Base-by-base conservation (phyloP, 1,284 basidiomycete species). In the Mycena citricolor region DNA sequence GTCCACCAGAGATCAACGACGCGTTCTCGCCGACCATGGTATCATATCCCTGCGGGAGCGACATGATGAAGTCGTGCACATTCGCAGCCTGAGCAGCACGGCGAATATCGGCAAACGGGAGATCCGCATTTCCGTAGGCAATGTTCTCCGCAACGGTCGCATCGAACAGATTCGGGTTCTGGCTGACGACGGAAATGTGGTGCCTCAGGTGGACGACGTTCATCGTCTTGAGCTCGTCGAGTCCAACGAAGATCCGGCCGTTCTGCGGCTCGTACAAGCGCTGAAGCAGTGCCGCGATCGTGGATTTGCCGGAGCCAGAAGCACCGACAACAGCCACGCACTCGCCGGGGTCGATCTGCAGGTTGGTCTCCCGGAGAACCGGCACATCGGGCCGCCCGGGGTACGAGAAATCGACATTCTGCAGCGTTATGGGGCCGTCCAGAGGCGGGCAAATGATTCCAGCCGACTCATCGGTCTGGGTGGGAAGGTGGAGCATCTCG, bases 21-120 rank as follows among this genome's bases (percentile, higher is more conserved):
- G 90, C 93, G 61, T 93, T 92, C 66, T 95, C 92, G 34, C 95
- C 94, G 1, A 98, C 74, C 42, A 72, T 62, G 0, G 93, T 97
- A 35, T 90, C 83, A 69, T 97, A 97, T 1, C 86, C 90, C 19
- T 85, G 70, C 0, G 91, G 90, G 0, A 97, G 74, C 5, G 72
- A 65, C 68, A 77, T 72, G 61, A 98, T 80, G 65, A 95, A 94
- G n/a, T 90, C 86, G 67, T 95, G 86, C 4, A 88, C 85, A 57
- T 88, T 79, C 1, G 94, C 93, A 0, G 76, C 73, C 49, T 72
- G 70, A 0, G 92, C 88, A 0, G 94, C 93, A 2, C 64, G 64
- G 13, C 77, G 66, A 22, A 97, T 73, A 45, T 86, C 83, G 0
- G 67, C 69, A 4, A 73, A 64, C 0, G 77, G 64, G 28, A 83